These are phyloP conservation scores for Cladosporium halotolerans DNA, from an alignment of 2,329 filamentous ascomycete species.

Conservation along the genomic window DNA sequence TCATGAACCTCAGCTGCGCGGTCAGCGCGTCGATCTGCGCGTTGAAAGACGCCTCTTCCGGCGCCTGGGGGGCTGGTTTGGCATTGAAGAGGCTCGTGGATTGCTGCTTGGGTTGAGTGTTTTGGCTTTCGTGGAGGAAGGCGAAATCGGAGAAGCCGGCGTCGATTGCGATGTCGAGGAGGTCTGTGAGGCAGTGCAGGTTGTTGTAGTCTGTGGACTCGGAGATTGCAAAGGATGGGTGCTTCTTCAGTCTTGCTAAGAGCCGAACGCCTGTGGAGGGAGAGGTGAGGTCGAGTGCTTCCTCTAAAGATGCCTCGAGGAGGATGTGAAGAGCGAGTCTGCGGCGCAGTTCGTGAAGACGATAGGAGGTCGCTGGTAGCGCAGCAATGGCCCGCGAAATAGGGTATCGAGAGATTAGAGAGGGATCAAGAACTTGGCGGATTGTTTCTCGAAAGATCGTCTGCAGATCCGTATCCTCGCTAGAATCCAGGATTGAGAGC, in stretches of 20 bases:
- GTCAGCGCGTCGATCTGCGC: conserved; percentile 62
- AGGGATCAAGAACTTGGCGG: conserved; percentile 9
- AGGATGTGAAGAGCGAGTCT: conserved; percentile 61
- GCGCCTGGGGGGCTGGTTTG: conserved; percentile 16
- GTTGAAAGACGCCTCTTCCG: conserved; percentile 56
- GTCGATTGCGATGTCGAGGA: conserved; percentile 72
- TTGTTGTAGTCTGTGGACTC: conserved; percentile 60
- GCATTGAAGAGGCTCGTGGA: not conserved
- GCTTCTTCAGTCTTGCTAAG: conserved; percentile 17
- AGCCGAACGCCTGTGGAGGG: conserved; percentile 19
- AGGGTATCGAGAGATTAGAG: conserved; percentile 28
- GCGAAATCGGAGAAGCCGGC: conserved; percentile 44
- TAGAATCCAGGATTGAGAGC: conserved; percentile 14
- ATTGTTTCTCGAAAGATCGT: conserved; percentile 4
- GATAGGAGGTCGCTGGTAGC: conserved; percentile 49
- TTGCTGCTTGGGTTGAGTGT: conserved; percentile 13
- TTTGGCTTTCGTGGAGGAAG: conserved; percentile 14
- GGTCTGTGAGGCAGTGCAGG: conserved; percentile 57
- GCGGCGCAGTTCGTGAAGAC: conserved; percentile 56
- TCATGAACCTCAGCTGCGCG: conserved; percentile 50
- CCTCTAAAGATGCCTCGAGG: not conserved
- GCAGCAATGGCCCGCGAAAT: conserved; percentile 53
- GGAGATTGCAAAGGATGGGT: conserved; percentile 47
- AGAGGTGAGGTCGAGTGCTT: not conserved
- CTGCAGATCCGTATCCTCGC: not conserved